These are phyloP conservation scores for Camelina neglecta DNA, from an alignment of 345 rosid species.

Conservation along the genomic window DNA sequence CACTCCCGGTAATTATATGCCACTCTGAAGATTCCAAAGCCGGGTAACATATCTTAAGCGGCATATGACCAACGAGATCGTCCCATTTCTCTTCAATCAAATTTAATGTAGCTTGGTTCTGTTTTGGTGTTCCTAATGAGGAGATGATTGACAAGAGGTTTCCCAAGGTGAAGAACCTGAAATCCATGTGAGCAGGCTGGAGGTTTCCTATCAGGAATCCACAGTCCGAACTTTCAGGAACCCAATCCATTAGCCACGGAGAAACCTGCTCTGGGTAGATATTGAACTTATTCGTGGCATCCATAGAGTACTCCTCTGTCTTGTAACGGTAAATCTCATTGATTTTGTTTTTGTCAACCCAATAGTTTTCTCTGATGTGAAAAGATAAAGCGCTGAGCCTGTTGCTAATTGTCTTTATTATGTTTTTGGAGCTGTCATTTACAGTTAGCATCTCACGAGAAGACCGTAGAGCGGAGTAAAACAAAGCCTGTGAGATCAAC, in stretches of 20 bases:
- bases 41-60: constrained; percentile 89
- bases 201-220: constrained; percentile 90
- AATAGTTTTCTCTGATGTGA: constrained; percentile 93
- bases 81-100: constrained; percentile 82
- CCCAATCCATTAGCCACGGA: constrained; percentile 93
- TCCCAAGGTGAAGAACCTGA: constrained; percentile 86
- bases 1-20: constrained; percentile 91
- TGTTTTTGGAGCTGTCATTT: constrained; percentile 89
- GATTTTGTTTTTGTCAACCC: constrained; percentile 75
- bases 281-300: constrained; percentile 93
- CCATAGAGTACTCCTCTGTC: constrained; percentile 92
- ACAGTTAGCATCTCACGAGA: constrained; percentile 92
- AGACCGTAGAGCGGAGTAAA: constrained; percentile 80
- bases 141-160: constrained; percentile 77
- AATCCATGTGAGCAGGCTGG: constrained; percentile 97
- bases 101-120: constrained; percentile 71
- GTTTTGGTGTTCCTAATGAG: constrained; percentile 60
- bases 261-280: constrained; percentile 94
- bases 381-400: constrained; percentile 88
- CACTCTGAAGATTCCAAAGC: constrained; percentile 87
- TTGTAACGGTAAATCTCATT: constrained; percentile 78
- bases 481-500: constrained; percentile 65
- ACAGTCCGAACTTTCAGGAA: constrained; percentile 74
- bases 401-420: constrained; percentile 76
- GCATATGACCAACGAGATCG: constrained; percentile 84